Evolutionary conservation across 169 alveolate genomes (phyloP).

Genomic region (Plasmodium vivax): DNA sequence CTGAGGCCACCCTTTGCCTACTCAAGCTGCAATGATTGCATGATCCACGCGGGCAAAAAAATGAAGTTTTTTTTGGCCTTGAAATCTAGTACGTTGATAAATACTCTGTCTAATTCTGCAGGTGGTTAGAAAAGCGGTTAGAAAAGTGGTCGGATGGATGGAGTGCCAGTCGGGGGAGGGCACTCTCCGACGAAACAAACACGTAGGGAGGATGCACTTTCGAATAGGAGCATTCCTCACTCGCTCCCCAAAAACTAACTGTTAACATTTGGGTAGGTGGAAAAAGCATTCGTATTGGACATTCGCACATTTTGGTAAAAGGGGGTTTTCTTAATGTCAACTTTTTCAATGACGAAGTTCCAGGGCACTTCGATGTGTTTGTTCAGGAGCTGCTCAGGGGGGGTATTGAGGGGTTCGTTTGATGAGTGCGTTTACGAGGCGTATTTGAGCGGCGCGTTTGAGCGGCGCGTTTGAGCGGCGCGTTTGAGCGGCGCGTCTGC

Average conservation of each 20-base stretch:
- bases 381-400: conserved; percentile 17
- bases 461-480: neutral
- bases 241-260: neutral
- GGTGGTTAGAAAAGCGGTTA: neutral
- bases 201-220: neutral
- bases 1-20: neutral
- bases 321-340: conserved; percentile 1
- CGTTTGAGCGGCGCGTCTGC: neutral
- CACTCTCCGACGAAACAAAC: neutral
- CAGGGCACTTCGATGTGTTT: conserved; percentile 69
- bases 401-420: neutral
- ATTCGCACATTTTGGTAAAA: conserved; percentile 25
- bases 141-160: neutral
- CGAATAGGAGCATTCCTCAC: neutral
- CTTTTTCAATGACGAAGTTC: conserved; percentile 70
- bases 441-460: neutral
- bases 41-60: conserved; percentile 50
- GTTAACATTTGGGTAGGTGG: conserved; percentile 20
- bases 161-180: neutral
- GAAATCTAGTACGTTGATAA: conserved; percentile 56
- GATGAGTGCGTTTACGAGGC: neutral
- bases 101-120: conserved; percentile 47
- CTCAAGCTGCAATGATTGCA: conserved; percentile 34
- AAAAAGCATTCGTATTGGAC: conserved; percentile 3
- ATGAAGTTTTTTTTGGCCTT: conserved; percentile 53